Base-by-base conservation (phyloP, 2,329 filamentous ascomycete genomes). In the Alternaria sp. region DNA sequence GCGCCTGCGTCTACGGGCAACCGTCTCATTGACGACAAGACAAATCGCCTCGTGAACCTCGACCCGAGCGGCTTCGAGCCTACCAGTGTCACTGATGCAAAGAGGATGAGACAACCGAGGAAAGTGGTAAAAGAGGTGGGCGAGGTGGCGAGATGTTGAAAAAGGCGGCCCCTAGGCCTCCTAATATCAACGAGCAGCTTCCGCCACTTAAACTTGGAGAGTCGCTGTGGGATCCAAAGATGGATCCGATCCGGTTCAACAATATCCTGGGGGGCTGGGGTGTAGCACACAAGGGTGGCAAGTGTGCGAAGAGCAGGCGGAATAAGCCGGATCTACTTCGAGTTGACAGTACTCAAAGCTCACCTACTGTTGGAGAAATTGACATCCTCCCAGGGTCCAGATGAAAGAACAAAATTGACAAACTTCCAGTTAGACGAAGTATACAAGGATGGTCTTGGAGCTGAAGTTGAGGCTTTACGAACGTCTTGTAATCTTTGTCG, bases 241-340 rank as follows among this genome's bases (percentile, higher is more conserved):
- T 54, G 23, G 9, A 54, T 23, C 51, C 40, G 17, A 34, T 34
- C 3, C 51, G 40, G 3, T 36, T 29, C 40, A 31, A 26, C 23
- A 54, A 54, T 40, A 9, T 45, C 14, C 26, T 54, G 23, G 41
- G 29, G 4, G 29, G 51, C 9, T 54, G 51, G 51, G 14, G 23
- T 5, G 33, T 21, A 11, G 21, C 41, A 14, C 13, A 14, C 17
- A 17, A 17, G 17, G 17, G 17, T 17, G 17, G 17, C 17, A 17
- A 17, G 17, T 17, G 17, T 13, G 21, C 4, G n/a, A 28, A 4
- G 23, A n/a, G 21, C 13, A 26, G 3, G 40, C 17, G 51, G 7
- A 45, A 39, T 51, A 39, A 51, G 48, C 34, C 17, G 24, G 9
- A 21, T 17, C 21, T 14, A 24, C 11, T 7, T 39, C 34, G 39